Evolutionary conservation across 2,329 filamentous ascomycete genomes (phyloP).

Genomic region (Sporothrix schenckii): DNA sequence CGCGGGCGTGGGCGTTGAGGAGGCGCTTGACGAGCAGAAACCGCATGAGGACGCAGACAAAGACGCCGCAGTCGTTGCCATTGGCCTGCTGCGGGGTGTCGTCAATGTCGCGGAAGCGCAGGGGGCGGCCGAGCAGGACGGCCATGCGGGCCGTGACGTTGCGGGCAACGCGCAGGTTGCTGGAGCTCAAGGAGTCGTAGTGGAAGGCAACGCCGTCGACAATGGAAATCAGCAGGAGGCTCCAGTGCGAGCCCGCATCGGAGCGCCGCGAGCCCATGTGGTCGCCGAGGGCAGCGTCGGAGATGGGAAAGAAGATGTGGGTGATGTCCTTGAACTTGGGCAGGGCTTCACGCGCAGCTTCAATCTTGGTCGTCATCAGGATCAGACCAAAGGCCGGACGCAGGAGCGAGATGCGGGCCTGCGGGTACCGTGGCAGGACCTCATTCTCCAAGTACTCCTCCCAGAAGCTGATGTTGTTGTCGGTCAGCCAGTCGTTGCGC

Average conservation of each 20-base stretch:
- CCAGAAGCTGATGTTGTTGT: conserved; percentile 99
- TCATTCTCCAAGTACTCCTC: conserved; percentile 96
- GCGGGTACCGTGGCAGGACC: conserved; percentile 75
- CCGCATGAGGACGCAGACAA: conserved; percentile 93
- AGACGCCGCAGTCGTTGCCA: conserved; percentile 90
- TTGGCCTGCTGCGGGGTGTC: conserved; percentile 93
- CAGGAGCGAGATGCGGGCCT: conserved; percentile 85
- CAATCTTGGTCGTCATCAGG: conserved; percentile 66
- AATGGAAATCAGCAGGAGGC: conserved; percentile 82
- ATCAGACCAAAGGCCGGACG: conserved; percentile 94
- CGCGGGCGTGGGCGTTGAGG: conserved; percentile 73
- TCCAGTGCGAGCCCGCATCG: conserved; percentile 96
- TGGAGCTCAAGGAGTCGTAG: conserved; percentile 82
- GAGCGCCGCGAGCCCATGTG: conserved; percentile 50
- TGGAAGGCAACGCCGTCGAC: conserved; percentile 93
- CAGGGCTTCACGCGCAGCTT: conserved; percentile 46
- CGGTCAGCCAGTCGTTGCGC: conserved; percentile 92
- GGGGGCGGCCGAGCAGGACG: conserved; percentile 64
- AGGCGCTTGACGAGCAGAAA: conserved; percentile 86
- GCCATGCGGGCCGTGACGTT: conserved; percentile 70
- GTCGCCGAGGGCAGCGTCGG: conserved; percentile 73
- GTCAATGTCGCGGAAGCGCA: conserved; percentile 78
- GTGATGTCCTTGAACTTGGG: conserved; percentile 78
- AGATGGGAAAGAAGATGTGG: conserved; percentile 94
- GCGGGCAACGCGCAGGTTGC: conserved; percentile 75